Conservation (phyloP, 257 asterid genomes). For the Linaria vulgaris region DNA sequence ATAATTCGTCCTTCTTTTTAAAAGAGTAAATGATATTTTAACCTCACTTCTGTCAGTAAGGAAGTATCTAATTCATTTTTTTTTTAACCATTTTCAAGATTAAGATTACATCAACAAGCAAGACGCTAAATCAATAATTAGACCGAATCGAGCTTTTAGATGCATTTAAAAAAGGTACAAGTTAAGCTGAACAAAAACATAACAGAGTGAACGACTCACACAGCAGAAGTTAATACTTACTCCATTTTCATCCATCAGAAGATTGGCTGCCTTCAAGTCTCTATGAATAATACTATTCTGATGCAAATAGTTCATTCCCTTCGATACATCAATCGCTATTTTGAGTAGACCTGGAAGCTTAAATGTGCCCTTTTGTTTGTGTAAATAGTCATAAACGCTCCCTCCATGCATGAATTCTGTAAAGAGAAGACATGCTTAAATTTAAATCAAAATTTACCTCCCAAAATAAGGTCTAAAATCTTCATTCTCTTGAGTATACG, state of each 20-base stretch:
- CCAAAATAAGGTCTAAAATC: not conserved
- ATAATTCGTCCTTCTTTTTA: no score
- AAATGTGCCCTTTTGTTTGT: slow-evolving; percentile 91
- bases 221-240: slow-evolving; percentile 40
- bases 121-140: slow-evolving; percentile 12
- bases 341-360: slow-evolving; percentile 82
- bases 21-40: not conserved
- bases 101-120: not conserved
- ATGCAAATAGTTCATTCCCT: slow-evolving; percentile 98
- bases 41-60: slow-evolving; percentile 1
- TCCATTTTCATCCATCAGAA: slow-evolving; percentile 93
- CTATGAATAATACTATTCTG: slow-evolving; percentile 96
- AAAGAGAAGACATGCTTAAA: slow-evolving; percentile 25
- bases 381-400: slow-evolving; percentile 89
- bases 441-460: slow-evolving; percentile 12
- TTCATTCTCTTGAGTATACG: not conserved
- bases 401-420: slow-evolving; percentile 97
- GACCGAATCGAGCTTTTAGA: slow-evolving; percentile 3
- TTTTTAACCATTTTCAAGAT: not conserved
- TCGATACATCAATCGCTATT: slow-evolving; percentile 92
- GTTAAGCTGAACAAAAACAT: not conserved
- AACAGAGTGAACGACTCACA: not conserved
- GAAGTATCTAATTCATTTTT: not conserved
- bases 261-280: slow-evolving; percentile 97
- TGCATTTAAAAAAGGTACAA: not conserved